These are phyloP conservation scores for Kalanchoe fedtschenkoi DNA, from an alignment of 164 flowering plant genomes.

Conservation along the genomic window DNA sequence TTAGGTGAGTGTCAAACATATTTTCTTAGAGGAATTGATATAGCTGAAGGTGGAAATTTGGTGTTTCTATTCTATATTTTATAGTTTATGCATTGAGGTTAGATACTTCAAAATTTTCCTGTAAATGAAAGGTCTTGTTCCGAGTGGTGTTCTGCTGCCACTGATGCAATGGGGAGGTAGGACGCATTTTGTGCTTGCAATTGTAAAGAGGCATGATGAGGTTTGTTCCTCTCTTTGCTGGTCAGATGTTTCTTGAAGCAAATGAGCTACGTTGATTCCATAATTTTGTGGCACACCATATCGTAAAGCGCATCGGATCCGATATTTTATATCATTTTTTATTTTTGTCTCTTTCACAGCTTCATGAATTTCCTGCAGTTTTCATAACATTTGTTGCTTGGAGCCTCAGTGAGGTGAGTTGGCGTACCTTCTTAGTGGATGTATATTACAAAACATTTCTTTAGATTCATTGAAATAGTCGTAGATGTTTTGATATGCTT, in stretches of 20 bases:
- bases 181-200: constrained; percentile 52
- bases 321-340: background rate
- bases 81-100: background rate
- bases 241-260: background rate
- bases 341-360: constrained; percentile 21
- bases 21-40: background rate
- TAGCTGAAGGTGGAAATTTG: background rate
- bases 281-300: background rate
- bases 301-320: background rate
- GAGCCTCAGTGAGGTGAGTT: constrained; percentile 63
- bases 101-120: no score
- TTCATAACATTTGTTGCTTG: constrained; percentile 71
- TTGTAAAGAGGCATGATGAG: constrained; percentile 46
- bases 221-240: constrained; percentile 13
- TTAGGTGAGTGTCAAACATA: background rate
- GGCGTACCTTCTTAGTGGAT: background rate
- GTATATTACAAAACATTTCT: background rate
- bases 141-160: constrained; percentile 55
- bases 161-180: constrained; percentile 87
- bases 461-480: background rate
- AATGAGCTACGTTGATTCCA: no score
- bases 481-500: background rate
- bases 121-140: constrained; percentile 81
- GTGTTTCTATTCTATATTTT: background rate
- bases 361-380: constrained; percentile 61